Evolutionary conservation across 495 filamentous ascomycete species (phyloP).

Genomic region (Xylaria curta): DNA sequence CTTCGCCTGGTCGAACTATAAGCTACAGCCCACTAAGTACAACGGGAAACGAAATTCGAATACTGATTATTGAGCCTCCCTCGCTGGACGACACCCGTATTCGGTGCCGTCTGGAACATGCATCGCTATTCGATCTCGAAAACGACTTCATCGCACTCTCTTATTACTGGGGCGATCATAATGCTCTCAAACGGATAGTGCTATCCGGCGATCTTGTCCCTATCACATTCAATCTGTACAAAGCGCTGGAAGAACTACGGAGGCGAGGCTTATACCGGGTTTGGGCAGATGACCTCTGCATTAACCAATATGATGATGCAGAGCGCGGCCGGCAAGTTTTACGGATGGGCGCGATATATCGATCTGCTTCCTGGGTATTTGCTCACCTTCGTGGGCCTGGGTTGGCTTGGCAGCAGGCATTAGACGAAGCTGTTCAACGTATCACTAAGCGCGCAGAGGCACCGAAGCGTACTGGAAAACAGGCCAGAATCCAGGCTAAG

Average conservation of each 20-base stretch:
- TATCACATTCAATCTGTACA: slow-evolving; percentile 18
- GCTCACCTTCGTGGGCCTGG: slow-evolving; percentile 5
- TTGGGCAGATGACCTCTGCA: slow-evolving; percentile 33
- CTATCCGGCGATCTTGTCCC: slow-evolving; percentile 1
- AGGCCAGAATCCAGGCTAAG: not conserved
- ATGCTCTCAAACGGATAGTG: not conserved
- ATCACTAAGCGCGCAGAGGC: not conserved
- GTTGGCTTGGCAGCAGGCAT: not conserved
- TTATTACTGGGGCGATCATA: slow-evolving; percentile 22
- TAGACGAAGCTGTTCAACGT: slow-evolving; percentile 9
- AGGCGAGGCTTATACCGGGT: slow-evolving; percentile 17
- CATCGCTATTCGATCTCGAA: slow-evolving; percentile 13
- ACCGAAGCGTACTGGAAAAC: not conserved
- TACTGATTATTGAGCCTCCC: slow-evolving; percentile 19
- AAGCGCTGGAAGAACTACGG: slow-evolving; percentile 17
- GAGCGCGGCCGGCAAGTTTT: slow-evolving; percentile 30
- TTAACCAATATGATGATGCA: slow-evolving; percentile 31
- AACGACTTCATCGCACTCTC: slow-evolving; percentile 25
- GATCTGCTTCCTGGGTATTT: slow-evolving; percentile 12
- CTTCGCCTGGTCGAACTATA: slow-evolving; percentile 15
- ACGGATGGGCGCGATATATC: slow-evolving; percentile 25
- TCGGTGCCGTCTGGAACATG: slow-evolving; percentile 15
- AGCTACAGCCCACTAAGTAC: slow-evolving; percentile 12
- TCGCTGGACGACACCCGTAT: not conserved
- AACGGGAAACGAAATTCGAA: slow-evolving; percentile 15